Conservation (phyloP, 495 filamentous ascomycete species). For the Penicillium arizonense region DNA sequence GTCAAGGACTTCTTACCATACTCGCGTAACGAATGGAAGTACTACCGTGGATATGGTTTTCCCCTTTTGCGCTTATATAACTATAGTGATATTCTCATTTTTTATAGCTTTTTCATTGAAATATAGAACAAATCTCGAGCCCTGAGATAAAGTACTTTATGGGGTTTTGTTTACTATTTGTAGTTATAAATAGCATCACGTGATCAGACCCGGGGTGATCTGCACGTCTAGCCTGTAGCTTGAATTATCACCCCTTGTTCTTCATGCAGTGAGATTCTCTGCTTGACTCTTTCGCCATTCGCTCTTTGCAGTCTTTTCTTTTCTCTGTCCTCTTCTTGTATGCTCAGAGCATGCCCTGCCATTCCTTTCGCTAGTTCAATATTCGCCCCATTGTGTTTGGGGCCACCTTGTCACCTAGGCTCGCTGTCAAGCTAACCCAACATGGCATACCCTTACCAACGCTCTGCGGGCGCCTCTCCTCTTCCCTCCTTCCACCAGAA, state of each 20-base stretch:
- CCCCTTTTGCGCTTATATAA: too few species aligned
- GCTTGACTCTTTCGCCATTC: background rate
- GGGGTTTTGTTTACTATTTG: background rate
- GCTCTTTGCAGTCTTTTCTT: constrained; percentile 1
- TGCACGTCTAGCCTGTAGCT: constrained; percentile 3
- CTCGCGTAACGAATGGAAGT: too few species aligned
- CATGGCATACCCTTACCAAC: constrained; percentile 44
- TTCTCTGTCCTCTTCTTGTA: background rate
- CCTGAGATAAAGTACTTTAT: background rate
- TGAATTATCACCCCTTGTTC: constrained; percentile 10
- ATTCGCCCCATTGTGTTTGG: constrained; percentile 9
- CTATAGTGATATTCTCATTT: too few species aligned
- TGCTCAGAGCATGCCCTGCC: constrained; percentile 22
- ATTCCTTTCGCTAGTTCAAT: constrained; percentile 16
- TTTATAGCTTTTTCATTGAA: too few species aligned
- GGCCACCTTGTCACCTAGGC: constrained; percentile 8
- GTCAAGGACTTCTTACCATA: too few species aligned
- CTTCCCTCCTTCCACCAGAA: constrained; percentile 29
- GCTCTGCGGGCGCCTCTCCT: constrained; percentile 24
- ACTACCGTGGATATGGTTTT: too few species aligned
- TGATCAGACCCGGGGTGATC: constrained; percentile 12
- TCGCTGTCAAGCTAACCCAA: constrained; percentile 13
- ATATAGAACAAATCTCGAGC: background rate
- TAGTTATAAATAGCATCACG: constrained; percentile 2
- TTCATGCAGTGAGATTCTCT: constrained; percentile 8